Base-by-base conservation (phyloP, 2,329 filamentous ascomycete species). In the Ophiostoma himal-ulmi region DNA sequence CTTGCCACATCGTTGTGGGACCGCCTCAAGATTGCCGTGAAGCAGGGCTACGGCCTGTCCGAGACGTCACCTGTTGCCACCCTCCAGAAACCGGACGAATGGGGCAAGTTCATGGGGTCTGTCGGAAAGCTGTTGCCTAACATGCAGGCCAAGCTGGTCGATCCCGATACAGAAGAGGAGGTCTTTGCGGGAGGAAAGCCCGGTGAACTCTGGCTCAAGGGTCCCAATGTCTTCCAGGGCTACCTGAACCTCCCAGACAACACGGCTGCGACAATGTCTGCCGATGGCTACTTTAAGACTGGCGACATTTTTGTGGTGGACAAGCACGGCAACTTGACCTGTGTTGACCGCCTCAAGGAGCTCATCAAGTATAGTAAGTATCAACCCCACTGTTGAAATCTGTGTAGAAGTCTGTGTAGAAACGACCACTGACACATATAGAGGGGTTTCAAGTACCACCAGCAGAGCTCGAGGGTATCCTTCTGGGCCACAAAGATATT, bases 11-110 rank as follows among this genome's bases (percentile, higher is more conserved):
- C 88, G 10, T 86, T 95, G 3, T 91, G 92, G 82, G 80, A 86
- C 26, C 87, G 93, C 8, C 86, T 95, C 71, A 88, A 88, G 68
- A 84, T 96, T 26, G 89, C 90, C 1, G 88, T 97, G 72, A 97
- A 97, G 83, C 94, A 98, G 80, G 94, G 92, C 22, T 98, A 97
- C 77, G 94, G 94, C 0, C 84, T 98, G 5, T 93, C 89, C 5
- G 94, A 98, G 81, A 96, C 93, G 17, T 89, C 89, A 36, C 93
- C 94, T 0, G 90, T 88, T 0, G 91, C 92, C 0, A 89, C 93
- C 75, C 87, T 87, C 11, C 92, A 93, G 79, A 81, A 84, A 8
- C 89, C 91, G 83, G 86, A 88, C 48, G 89, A 92, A 74, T 97
- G 93, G 92, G 82, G 88, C 73, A 88, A 84, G 68, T 88, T 86